Evolutionary conservation across 305 asterid species (phyloP).

Genomic region (Fraxinus velutina): DNA sequence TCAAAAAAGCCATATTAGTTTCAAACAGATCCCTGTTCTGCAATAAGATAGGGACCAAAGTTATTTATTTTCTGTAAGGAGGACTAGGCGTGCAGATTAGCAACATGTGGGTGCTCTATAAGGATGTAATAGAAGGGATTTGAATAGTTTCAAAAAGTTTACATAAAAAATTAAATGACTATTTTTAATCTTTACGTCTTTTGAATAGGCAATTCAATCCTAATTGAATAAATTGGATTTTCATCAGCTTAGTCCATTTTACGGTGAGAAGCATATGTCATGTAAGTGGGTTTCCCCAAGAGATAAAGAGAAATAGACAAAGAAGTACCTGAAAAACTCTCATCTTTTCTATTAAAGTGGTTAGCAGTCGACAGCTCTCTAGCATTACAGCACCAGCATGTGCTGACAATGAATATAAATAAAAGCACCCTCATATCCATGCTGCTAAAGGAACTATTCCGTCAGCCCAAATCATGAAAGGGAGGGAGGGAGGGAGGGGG

Average conservation of each 20-base stretch:
- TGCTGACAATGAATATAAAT: constrained; percentile 25
- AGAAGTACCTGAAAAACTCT: constrained; percentile 26
- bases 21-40: background rate
- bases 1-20: background rate
- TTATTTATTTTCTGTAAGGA: background rate
- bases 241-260: background rate
- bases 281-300: background rate
- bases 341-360: constrained; percentile 7
- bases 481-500: background rate
- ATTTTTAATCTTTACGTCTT: background rate
- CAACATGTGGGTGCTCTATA: background rate
- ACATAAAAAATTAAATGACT: background rate
- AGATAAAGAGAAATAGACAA: background rate
- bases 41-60: background rate
- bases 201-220: background rate
- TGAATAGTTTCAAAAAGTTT: background rate
- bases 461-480: background rate
- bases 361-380: constrained; percentile 27
- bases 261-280: background rate
- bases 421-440: constrained; percentile 36
- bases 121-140: background rate
- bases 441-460: constrained; percentile 17
- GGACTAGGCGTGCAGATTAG: background rate
- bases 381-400: constrained; percentile 28
- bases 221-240: background rate